These are phyloP conservation scores for Chrysosporium keratinophilum DNA, from an alignment of 2,329 filamentous ascomycete genomes.

Conservation along the genomic window DNA sequence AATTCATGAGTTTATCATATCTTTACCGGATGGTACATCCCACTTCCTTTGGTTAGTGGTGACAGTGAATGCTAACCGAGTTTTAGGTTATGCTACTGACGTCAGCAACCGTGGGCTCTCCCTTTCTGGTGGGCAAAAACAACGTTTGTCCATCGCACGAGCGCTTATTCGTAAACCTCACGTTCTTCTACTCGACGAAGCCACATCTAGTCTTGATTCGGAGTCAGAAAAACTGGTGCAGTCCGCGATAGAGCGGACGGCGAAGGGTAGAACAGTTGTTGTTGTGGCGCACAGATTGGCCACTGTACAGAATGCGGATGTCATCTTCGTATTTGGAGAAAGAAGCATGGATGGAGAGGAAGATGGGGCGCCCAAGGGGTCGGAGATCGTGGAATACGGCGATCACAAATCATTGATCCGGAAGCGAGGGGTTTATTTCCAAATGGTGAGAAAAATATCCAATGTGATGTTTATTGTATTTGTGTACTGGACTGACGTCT, in stretches of 20 bases:
- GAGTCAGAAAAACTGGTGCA: constrained; percentile 59
- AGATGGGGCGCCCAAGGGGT: not conserved
- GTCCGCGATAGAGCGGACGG: constrained; percentile 55
- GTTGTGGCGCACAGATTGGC: constrained; percentile 68
- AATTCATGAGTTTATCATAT: constrained; percentile 44
- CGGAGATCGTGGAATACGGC: constrained; percentile 48
- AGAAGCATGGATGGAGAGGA: constrained; percentile 27
- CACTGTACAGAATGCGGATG: constrained; percentile 66
- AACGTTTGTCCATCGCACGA: constrained; percentile 47
- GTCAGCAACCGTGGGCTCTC: constrained; percentile 41
- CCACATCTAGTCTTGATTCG: constrained; percentile 52
- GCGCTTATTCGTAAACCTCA: constrained; percentile 44
- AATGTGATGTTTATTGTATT: not conserved
- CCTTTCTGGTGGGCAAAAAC: constrained; percentile 47
- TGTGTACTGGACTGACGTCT: not conserved
- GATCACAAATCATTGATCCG: constrained; percentile 49
- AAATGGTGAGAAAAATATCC: constrained; percentile 38
- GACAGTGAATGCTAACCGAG: not conserved
- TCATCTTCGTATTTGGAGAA: constrained; percentile 68
- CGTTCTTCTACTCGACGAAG: constrained; percentile 50
- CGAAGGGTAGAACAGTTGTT: constrained; percentile 54
- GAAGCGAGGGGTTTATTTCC: constrained; percentile 41
- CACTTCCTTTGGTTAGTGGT: not conserved
- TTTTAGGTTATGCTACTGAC: constrained; percentile 35
- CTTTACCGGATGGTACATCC: constrained; percentile 38